Evolutionary conservation across 441 rosid genomes (phyloP), one percentile per base, ranked within the genome.

Genomic region (Brassica balearica): DNA sequence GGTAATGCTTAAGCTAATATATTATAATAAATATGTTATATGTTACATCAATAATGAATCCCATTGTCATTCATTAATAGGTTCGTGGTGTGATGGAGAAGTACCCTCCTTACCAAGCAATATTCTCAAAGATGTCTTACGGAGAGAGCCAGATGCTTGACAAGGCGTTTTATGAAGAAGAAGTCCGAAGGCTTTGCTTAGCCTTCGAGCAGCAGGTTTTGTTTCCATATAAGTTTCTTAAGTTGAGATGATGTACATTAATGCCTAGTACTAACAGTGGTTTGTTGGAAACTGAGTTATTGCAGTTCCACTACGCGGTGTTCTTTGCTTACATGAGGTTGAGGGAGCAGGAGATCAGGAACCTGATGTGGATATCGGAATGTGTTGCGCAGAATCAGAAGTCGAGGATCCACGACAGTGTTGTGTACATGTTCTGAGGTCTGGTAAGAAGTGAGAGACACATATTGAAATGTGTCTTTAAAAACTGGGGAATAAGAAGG

Each of bases 311-410:
- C 79, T 95, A 90, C 9, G 97, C 74, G 0, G 99, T 95, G 27
- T 95, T 93, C 93, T 95, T 95, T 4, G 93, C 98, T n/a, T 95
- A 95, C 86, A 89, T 95, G 90, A 93, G 97, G 85, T 82, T 95
- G 87, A 89, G 95, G 68, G 98, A 95, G 92, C 99, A 95, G 81
- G 99, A 95, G 93, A 92, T 93, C 72, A 86, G 99, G 84, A 95
- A 95, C 81, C 82, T 95, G 81, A 95, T 92, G 99, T 95, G 99
- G 99, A 90, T 95, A 75, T 93, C 97, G 0, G 98, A 95, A 76
- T 95, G 99, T 75, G 99, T 95, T 67, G 99, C 99, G 1, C 99
- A 93, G 88, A 93, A 93, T 81, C 99, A 95, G 86, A 95, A 95
- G 77, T 89, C 99, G 0, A 90, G 99, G 82, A 97, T 95, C 76